Percentiles rank a stretch among this genome's conserved stretches.
These are phyloP conservation scores for Pulveroboletus ravenelii DNA, from an alignment of 768 basidiomycete genomes.

Conservation along the genomic window DNA sequence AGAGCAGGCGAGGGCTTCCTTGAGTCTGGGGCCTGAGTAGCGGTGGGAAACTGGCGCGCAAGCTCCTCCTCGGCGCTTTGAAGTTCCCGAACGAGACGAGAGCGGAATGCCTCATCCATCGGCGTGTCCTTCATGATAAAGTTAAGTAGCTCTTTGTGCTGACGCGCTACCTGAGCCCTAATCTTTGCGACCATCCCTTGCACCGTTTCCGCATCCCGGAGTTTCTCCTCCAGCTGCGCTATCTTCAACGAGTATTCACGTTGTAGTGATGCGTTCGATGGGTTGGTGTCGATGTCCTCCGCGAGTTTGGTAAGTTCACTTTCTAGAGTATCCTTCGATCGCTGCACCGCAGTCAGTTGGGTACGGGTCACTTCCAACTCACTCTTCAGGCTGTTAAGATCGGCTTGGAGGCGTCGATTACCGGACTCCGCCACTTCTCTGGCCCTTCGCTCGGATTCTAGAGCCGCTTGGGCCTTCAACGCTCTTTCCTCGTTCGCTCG, in stretches of 20 bases:
- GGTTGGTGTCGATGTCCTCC: conserved; percentile 50
- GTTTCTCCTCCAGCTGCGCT: conserved; percentile 54
- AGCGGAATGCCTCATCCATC: conserved; percentile 57
- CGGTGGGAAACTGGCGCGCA: conserved; percentile 20
- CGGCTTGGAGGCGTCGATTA: conserved; percentile 53
- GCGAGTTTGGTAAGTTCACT: conserved; percentile 62
- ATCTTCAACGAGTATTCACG: conserved; percentile 63
- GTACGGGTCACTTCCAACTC: conserved; percentile 55
- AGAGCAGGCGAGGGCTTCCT: conserved; percentile 51
- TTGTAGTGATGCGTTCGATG: conserved; percentile 55
- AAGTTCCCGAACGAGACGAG: conserved; percentile 58
- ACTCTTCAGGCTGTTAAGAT: conserved; percentile 50
- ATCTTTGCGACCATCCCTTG: conserved; percentile 49
- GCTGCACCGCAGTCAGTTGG: conserved; percentile 48
- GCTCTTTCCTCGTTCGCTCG: conserved; percentile 60
- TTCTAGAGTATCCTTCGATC: conserved; percentile 64
- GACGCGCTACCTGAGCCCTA: conserved; percentile 57
- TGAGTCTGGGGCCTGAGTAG: conserved; percentile 31
- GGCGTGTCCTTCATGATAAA: conserved; percentile 55
- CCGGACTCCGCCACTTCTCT: conserved; percentile 65
- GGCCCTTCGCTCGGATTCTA: conserved; percentile 63
- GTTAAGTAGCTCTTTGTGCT: conserved; percentile 70
- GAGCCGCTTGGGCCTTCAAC: conserved; percentile 48
- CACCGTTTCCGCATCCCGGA: conserved; percentile 52
- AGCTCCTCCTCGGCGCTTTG: conserved; percentile 49